Base-by-base conservation (phyloP, 1,284 basidiomycete species). In the Trichosporon asahii region DNA sequence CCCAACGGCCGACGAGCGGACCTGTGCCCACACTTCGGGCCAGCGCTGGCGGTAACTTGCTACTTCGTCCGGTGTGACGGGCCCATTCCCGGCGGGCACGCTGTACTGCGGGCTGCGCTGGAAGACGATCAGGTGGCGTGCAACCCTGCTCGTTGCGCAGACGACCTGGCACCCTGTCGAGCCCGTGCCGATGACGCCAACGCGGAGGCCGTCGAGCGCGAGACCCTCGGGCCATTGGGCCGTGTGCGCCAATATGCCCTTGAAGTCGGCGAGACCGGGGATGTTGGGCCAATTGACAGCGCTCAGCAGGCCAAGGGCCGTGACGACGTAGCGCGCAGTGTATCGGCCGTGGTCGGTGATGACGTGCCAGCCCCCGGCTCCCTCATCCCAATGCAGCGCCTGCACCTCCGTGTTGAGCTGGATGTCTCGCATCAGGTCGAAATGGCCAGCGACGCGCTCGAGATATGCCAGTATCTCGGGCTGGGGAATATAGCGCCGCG, bases 391-490 rank as follows among this genome's bases (percentile, higher is more conserved):
- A 12, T 21, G 6, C 64, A 70, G 60, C 21, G 40, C 55, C 31
- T 11, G 60, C 15, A 70, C 66, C 64, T 68, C 69, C 27, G 40
- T 67, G 55, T 70, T 61, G 25, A 77, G 69, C 60, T 75, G 68
- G 70, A 78, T 73, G 73, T 76, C 75, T 55, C 72, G 67, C 18
- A 35, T n/a, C 15, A 79, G 70, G 15, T 66, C 72, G 60, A 71
- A 75, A 63, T 74, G 70, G 21, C 68, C 68, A 9, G 71, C 75
- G 35, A 74, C 65, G 23, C 69, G 65, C 35, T 73, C 68, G 37
- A 76, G 70, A 71, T 80, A 80, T 5, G 67, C 69, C 5, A 76
- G 72, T 25, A 80, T 79, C 61, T 79, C 77, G 8, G 63, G 64
- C 37, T 75, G 72, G 25, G 72, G 66, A 6, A 78, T 70, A 72